These are phyloP conservation scores for Panicum virgatum DNA, from an alignment of 202 grass and related monocot genomes.

Conservation along the genomic window DNA sequence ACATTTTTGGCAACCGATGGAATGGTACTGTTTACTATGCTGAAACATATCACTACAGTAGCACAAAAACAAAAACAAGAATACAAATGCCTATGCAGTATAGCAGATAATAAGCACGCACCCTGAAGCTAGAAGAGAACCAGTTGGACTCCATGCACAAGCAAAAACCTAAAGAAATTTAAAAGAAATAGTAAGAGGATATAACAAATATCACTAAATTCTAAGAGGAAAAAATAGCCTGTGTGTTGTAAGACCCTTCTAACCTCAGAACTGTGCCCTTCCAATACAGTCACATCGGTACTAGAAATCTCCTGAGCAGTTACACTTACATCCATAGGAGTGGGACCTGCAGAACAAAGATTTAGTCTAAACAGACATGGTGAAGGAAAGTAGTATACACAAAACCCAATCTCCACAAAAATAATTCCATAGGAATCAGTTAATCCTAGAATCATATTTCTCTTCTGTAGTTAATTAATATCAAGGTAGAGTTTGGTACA, in stretches of 20 bases:
- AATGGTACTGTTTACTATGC: neutral
- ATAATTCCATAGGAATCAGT: neutral
- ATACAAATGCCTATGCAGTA: conserved; percentile 17
- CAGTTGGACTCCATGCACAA: conserved; percentile 96
- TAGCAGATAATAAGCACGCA: conserved; percentile 38
- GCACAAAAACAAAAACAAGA: neutral
- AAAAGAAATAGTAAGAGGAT: conserved; percentile 31
- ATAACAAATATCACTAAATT: conserved; percentile 18
- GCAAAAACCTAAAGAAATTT: conserved; percentile 73
- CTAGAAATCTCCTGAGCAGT: conserved; percentile 74
- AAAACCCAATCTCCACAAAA: conserved; percentile 7
- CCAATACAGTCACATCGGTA: conserved; percentile 85
- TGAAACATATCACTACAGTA: neutral
- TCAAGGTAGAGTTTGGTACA: neutral
- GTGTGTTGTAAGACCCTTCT: conserved; percentile 4
- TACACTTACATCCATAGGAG: conserved; percentile 70
- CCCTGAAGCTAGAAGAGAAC: conserved; percentile 98
- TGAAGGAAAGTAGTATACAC: neutral
- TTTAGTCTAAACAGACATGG: neutral
- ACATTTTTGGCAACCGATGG: neutral
- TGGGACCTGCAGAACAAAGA: conserved; percentile 48
- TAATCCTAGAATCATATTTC: neutral
- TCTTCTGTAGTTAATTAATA: neutral
- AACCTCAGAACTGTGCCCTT: conserved; percentile 98
- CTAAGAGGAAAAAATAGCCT: neutral